Conservation (phyloP, 371 early-diverging fungal genomes). For the Mortierella sp. region DNA sequence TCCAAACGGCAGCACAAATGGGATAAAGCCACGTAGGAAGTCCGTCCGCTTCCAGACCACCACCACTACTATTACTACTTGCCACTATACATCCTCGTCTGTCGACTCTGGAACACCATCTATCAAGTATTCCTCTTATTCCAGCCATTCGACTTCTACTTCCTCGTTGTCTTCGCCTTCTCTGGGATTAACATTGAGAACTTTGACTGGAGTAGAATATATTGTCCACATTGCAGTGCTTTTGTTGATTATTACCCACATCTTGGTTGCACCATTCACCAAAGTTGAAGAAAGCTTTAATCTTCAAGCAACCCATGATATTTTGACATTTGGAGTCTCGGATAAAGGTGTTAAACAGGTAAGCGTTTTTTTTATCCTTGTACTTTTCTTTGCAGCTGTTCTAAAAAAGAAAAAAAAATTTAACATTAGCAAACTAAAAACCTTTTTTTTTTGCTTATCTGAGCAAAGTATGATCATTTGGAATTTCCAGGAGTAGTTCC, state of each 20-base stretch:
- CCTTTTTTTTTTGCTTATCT: too few relatives aligned
- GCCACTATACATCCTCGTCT: conserved; percentile 1
- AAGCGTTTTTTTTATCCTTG: conserved; percentile 7
- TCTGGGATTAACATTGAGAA: background rate
- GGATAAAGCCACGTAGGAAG: conserved; percentile 1
- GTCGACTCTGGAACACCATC: background rate
- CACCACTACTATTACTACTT: background rate
- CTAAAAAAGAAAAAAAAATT: background rate
- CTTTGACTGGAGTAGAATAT: conserved; percentile 14
- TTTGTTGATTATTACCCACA: conserved; percentile 59
- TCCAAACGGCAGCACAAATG: conserved; percentile 4
- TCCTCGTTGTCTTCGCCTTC: background rate
- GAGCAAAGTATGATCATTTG: conserved; percentile 87
- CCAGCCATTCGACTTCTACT: background rate
- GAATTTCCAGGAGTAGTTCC: conserved; percentile 96
- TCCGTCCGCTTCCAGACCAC: conserved; percentile 15
- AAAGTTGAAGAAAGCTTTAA: conserved; percentile 98
- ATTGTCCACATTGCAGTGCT: conserved; percentile 33
- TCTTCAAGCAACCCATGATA: conserved; percentile 92
- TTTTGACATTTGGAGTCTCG: conserved; percentile 66
- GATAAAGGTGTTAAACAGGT: conserved; percentile 53
- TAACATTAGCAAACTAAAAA: background rate
- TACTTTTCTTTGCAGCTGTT: background rate
- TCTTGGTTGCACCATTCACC: conserved; percentile 79
- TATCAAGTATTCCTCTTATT: background rate